Percentiles rank a stretch among this genome's conserved stretches.
phyloP scores from a whole-genome alignment of 768 basidiomycete species.

The Russula abietina region DNA sequence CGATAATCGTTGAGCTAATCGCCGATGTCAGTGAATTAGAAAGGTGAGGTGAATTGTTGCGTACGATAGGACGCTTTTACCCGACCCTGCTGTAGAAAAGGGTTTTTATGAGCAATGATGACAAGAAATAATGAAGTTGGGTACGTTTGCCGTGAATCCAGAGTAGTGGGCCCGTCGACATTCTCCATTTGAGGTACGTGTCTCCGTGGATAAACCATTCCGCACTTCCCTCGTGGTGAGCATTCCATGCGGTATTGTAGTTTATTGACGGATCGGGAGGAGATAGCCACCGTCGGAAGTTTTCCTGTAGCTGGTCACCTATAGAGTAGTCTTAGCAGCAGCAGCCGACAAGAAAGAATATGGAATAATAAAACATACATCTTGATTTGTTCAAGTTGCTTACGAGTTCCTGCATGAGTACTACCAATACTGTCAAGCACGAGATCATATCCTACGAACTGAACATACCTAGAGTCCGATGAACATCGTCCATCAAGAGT shows the following conservation, averaged over 20 bases:
- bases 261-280: background rate
- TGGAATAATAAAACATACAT: background rate
- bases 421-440: background rate
- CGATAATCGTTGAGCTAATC: background rate
- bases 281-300: background rate
- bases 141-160: constrained; percentile 1
- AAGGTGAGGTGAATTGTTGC: background rate
- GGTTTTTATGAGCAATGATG: too few relatives aligned
- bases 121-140: too few relatives aligned
- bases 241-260: background rate
- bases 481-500: background rate
- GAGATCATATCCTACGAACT: background rate
- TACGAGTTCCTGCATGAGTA: background rate
- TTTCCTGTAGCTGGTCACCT: background rate
- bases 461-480: background rate
- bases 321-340: background rate
- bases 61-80: background rate
- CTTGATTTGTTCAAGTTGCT: background rate
- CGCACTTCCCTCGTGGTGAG: background rate
- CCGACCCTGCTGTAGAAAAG: background rate
- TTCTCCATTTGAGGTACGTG: background rate
- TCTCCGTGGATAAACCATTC: background rate
- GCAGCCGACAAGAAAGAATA: too few relatives aligned
- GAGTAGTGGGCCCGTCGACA: background rate
- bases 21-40: background rate